Evolutionary conservation across 202 grass and related monocot species (phyloP), one percentile per base, ranked within the genome.

Genomic region (Elaeis oleifera): DNA sequence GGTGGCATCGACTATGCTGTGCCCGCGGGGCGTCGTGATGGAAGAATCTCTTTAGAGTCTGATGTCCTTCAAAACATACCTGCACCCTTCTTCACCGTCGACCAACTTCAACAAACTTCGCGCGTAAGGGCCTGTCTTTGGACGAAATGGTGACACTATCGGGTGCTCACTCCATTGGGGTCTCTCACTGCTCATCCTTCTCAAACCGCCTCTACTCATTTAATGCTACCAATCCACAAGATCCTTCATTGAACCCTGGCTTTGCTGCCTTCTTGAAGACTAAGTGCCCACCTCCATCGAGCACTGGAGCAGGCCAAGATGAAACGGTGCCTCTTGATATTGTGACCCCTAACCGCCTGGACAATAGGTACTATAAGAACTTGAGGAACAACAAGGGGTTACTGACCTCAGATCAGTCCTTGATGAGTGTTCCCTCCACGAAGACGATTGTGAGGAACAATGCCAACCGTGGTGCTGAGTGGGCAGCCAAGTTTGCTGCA

Each of bases 111-210:
- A 29, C 68, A 39, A 80, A 28, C 49, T 87, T 82, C 59, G 65
- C 61, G 8, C 58, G 52, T 22, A 78, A 80, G 67, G 80, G 80
- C 3, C 69, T 89, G 48, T 18, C 21, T 51, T 0, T 11, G 17
- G 22, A 67, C 0, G 86, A 90, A 11, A 74, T 82, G 58, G 82
- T 85, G 8, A 65, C 50, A 2, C 86, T 90, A 71, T 85, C 86
- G 48, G 78, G 79, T 1, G 86, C 86, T 0, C 86, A 85, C 78
- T 61, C 81, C 32, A 32, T 88, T 14, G 78, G 81, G 0, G 51
- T 52, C 5, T 79, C 89, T 1, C 85, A 88, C 58, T 95, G 84
- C 72, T 77, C 78, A 0, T 82, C 89, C 28, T 85, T 88, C 68
- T 58, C 60, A 15, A 56, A 17, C 11, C 81, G 81, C 28, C 76